Evolutionary conservation across 495 filamentous ascomycete species (phyloP).

Genomic region (Annulohypoxylon maeteangense): DNA sequence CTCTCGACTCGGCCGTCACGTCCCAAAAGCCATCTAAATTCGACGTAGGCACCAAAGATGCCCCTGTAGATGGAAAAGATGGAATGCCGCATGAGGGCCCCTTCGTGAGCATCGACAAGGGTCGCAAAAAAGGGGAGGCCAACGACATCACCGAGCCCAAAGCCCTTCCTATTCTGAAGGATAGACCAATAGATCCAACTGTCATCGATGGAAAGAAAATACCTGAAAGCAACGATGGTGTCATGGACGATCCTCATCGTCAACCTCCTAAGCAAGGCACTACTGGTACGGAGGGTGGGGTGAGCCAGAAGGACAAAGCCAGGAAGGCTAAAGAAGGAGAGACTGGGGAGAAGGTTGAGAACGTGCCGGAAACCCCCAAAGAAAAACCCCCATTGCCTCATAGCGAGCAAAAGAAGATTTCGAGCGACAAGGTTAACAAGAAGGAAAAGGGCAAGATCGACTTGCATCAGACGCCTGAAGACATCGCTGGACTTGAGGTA

Average conservation of each 20-base stretch:
- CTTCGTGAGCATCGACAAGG: slow-evolving; percentile 76
- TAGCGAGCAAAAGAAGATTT: slow-evolving; percentile 72
- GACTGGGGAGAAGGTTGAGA: slow-evolving; percentile 71
- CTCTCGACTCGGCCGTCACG: slow-evolving; percentile 45
- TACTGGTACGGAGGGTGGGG: slow-evolving; percentile 85
- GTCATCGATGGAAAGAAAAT: slow-evolving; percentile 73
- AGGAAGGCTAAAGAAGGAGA: slow-evolving; percentile 67
- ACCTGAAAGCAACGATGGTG: slow-evolving; percentile 82
- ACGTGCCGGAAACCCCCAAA: slow-evolving; percentile 83
- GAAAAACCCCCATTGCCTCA: slow-evolving; percentile 84
- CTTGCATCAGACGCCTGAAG: slow-evolving; percentile 51
- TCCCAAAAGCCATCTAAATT: slow-evolving; percentile 49
- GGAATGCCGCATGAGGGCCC: slow-evolving; percentile 94
- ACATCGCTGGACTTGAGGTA: slow-evolving; percentile 76
- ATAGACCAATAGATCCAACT: slow-evolving; percentile 58
- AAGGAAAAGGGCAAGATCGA: slow-evolving; percentile 56
- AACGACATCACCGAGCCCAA: slow-evolving; percentile 54
- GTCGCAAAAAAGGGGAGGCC: slow-evolving; percentile 48
- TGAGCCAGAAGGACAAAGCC: slow-evolving; percentile 83
- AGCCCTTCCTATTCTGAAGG: slow-evolving; percentile 59
- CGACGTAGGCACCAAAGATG: slow-evolving; percentile 79
- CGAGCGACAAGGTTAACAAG: slow-evolving; percentile 52
- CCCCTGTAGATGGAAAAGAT: slow-evolving; percentile 94
- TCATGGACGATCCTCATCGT: slow-evolving; percentile 88
- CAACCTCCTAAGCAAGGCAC: slow-evolving; percentile 81